These are phyloP conservation scores for Mortierella sp. DNA, from an alignment of 371 early-diverging fungal genomes.

Conservation along the genomic window DNA sequence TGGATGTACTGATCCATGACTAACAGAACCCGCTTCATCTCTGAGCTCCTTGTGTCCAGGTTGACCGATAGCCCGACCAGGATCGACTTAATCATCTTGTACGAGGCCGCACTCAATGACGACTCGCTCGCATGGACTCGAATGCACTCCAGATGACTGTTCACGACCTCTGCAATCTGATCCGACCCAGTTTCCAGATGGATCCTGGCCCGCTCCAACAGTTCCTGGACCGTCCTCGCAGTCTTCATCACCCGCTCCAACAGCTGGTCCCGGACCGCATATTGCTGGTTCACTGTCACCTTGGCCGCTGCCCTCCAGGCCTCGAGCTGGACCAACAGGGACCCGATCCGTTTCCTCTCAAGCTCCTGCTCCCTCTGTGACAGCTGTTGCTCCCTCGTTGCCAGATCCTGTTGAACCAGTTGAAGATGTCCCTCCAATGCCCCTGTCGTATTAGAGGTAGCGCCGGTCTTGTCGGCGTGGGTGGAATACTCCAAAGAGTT, in stretches of 20 bases:
- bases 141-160: conserved; percentile 45
- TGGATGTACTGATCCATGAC: conserved; percentile 38
- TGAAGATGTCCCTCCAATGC: conserved; percentile 38
- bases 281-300: conserved; percentile 56
- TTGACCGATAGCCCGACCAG: conserved; percentile 47
- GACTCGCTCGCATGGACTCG: conserved; percentile 37
- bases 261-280: conserved; percentile 47
- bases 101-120: conserved; percentile 21
- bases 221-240: conserved; percentile 47
- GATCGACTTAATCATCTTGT: conserved; percentile 45
- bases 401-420: conserved; percentile 42
- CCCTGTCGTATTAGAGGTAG: not conserved
- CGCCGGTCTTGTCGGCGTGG: not conserved
- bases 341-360: conserved; percentile 40
- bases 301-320: conserved; percentile 53
- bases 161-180: conserved; percentile 35
- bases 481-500: conserved; percentile 39
- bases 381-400: conserved; percentile 33
- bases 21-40: conserved; percentile 44
- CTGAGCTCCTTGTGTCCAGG: conserved; percentile 52
- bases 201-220: conserved; percentile 40
- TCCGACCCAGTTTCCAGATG: conserved; percentile 54
- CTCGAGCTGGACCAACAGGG: conserved; percentile 41
- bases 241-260: conserved; percentile 53
- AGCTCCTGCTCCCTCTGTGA: conserved; percentile 46